Evolutionary conservation across 331 rosid genomes (phyloP).

Genomic region (Malus hybrid): DNA sequence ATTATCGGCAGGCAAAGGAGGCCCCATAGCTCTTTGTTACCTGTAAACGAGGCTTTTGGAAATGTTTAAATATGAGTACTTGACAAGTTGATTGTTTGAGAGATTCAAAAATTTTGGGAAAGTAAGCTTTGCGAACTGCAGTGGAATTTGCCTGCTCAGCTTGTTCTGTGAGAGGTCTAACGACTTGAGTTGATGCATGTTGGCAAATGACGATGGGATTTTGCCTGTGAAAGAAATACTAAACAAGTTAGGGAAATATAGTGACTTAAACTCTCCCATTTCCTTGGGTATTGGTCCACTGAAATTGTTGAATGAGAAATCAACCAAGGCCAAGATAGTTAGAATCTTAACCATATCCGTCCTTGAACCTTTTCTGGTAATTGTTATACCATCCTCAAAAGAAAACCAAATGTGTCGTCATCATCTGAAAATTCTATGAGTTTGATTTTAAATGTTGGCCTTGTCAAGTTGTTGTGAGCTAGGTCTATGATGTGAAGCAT

Average conservation of each 20-base stretch:
- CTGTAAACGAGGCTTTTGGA: background rate
- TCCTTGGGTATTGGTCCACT: background rate
- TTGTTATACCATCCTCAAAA: too few relatives aligned
- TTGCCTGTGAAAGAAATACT: too few relatives aligned
- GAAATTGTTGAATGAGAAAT: background rate
- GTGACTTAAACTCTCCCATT: background rate
- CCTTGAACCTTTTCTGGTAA: too few relatives aligned
- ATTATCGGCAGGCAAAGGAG: background rate
- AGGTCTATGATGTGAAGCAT: conserved; percentile 57
- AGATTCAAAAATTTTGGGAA: background rate
- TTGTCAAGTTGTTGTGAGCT: conserved; percentile 35
- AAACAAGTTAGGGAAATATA: background rate
- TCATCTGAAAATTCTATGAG: too few relatives aligned
- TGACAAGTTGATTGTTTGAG: background rate
- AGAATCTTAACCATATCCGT: background rate
- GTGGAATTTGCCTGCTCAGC: background rate
- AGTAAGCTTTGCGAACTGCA: background rate
- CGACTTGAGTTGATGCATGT: background rate
- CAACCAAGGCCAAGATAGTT: background rate
- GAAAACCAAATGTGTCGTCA: too few relatives aligned
- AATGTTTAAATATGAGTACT: background rate
- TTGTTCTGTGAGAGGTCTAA: background rate
- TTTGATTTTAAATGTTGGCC: too few relatives aligned
- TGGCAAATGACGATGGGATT: background rate
- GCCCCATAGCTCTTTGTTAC: background rate